Base-by-base conservation (phyloP, 148 eudicot genomes). In the Arctostaphylos glauca region DNA sequence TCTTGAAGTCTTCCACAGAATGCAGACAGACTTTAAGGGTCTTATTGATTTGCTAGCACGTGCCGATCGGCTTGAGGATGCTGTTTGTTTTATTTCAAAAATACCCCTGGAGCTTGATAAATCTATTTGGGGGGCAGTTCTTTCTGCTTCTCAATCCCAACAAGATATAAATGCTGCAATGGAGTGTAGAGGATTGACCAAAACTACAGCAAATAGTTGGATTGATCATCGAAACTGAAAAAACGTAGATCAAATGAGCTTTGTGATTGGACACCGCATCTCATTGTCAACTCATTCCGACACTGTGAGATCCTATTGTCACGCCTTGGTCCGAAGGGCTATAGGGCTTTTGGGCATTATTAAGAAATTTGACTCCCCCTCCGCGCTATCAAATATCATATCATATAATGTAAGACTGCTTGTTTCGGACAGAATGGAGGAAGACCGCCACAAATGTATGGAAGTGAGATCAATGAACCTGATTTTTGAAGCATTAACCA, bases 21-120 rank as follows among this genome's bases (percentile, higher is more conserved):
- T 89, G 86, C 77, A 14, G 21, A 74, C 25, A 5, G 83, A 85
- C 14, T 86, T 76, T 60, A 74, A n/a, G n/a, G 74, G 94, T 81
- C 81, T 90, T 52, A 87, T 91, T 84, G 94, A 90, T 86, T 83
- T 91, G 82, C 76, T 91, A 70, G 86, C 91, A 54, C 91, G 94
- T 62, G 87, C 89, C n/a, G 91, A 91, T 78, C 81, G 85, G 79
- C 87, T 91, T n/a, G 82, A 85, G 50, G 90, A 91, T 46, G 90
- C 91, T 77, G 84, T 88, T 67, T 84, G n/a, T 23, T 80, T 90
- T 31, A 75, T 88, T 9, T 77, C 10, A 52, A 74, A 50, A 83
- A 89, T 89, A 88, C 83, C 88, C 31, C 38, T 86, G n/a, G 55
- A 81, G 82, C 88, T 92, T 14, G 83, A 83, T 78, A 87, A 87